These are phyloP conservation scores for Globisporangium lucens DNA, from an alignment of 352 stramenopile species.

Conservation along the genomic window DNA sequence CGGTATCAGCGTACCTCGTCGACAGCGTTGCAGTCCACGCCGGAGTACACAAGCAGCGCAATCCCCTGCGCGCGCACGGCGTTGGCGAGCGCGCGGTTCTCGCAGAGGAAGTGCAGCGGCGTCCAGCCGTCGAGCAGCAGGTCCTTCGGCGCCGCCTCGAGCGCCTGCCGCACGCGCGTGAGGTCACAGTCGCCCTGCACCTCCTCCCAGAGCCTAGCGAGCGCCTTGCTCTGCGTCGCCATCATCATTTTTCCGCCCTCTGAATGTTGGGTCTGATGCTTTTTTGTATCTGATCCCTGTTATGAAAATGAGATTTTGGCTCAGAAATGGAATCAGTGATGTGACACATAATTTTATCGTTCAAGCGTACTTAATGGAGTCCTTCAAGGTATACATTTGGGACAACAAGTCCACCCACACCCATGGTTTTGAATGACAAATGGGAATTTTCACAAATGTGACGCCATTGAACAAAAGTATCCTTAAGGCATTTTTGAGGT, in stretches of 20 bases:
- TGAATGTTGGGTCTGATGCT: too few relatives aligned
- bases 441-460: too few relatives aligned
- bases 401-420: too few relatives aligned
- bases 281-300: background rate
- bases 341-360: too few relatives aligned
- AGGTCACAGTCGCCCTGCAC: conserved; percentile 59
- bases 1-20: conserved; percentile 49
- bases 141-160: conserved; percentile 16
- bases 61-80: conserved; percentile 36
- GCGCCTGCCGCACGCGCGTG: conserved; percentile 32
- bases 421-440: too few relatives aligned
- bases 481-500: too few relatives aligned
- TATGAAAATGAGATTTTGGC: background rate
- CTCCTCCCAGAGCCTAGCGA: conserved; percentile 55
- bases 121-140: conserved; percentile 68
- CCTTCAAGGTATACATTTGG: too few relatives aligned
- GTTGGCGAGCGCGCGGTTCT: conserved; percentile 54
- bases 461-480: too few relatives aligned
- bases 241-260: background rate
- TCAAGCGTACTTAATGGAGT: too few relatives aligned
- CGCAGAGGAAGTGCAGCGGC: conserved; percentile 68
- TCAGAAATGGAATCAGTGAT: background rate
- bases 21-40: conserved; percentile 48
- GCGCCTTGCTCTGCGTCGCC: conserved; percentile 20
- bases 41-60: conserved; percentile 29